Evolutionary conservation across 305 asterid genomes (phyloP), one percentile per base, ranked within the genome.

Genomic region (Rubia peregrina): DNA sequence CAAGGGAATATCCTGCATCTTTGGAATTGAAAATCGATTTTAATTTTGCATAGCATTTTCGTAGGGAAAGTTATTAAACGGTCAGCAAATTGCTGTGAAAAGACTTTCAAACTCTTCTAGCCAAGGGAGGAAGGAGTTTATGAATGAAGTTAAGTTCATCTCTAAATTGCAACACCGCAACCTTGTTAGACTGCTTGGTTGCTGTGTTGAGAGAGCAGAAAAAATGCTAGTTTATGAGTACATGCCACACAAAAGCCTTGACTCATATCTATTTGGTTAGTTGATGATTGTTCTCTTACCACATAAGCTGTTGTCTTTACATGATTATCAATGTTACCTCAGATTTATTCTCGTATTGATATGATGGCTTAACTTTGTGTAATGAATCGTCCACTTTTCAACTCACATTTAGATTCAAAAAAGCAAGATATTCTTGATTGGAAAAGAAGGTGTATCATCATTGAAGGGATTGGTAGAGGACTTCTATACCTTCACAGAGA

Each of bases 401-500:
- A n/a, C n/a, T n/a, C n/a, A n/a, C n/a, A n/a, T n/a, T n/a, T n/a
- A n/a, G n/a, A n/a, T 56, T 56, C 61, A 19, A 33, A n/a, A 56
- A 56, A 33, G 11, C 26, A n/a, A 19, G 33, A 56, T n/a, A 19
- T 60, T 1, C 64, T 67, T 6, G 30, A 46, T 5, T 74, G 77
- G 77, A 33, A 3, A 0, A 57, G 57, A 21, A 38, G 69, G 0
- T 16, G 6, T 6, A 2, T 12, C 56, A 73, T 73, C 44, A 59
- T 73, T 33, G 62, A 73, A 17, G 73, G 77, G 73, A 73, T 73
- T 12, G 44, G 64, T 14, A 68, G 77, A 68, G 77, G 77, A 14
- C 73, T 74, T 17, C 55, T 74, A 14, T 74, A 74, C 62, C 77
- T 74, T 68, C 77, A 74, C 19, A 67, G 77, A 48, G 73, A 74